phyloP scores from a whole-genome alignment of 1,139 yeast genomes.

The Taiozyma sp. region DNA sequence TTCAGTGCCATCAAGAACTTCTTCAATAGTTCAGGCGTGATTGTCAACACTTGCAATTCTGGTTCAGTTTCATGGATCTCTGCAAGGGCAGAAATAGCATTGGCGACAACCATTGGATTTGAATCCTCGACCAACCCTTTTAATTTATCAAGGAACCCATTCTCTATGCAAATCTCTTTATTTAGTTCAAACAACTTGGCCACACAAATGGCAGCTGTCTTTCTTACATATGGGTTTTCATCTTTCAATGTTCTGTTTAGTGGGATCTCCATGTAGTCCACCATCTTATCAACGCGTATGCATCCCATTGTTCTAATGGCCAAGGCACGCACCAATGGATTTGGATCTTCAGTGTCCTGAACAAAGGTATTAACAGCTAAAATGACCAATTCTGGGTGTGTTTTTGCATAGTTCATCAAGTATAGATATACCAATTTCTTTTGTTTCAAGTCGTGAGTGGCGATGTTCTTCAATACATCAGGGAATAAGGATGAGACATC shows the following conservation, averaged over 20 bases:
- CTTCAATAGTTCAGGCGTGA: conserved; percentile 41
- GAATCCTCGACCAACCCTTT: conserved; percentile 74
- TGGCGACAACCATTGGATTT: conserved; percentile 96
- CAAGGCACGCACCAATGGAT: conserved; percentile 91
- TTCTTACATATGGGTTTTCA: conserved; percentile 95
- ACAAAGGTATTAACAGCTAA: conserved; percentile 97
- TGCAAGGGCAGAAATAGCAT: conserved; percentile 80
- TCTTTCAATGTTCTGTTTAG: conserved; percentile 79
- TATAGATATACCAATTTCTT: conserved; percentile 93
- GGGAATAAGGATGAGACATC: conserved; percentile 95
- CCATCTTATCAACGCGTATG: conserved; percentile 91
- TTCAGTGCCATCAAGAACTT: conserved; percentile 78
- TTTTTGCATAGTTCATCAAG: conserved; percentile 94
- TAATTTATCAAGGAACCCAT: conserved; percentile 75
- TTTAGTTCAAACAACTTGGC: conserved; percentile 91
- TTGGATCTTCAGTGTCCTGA: conserved; percentile 93
- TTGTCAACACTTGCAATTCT: conserved; percentile 36
- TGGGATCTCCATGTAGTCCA: conserved; percentile 91
- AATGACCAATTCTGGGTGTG: conserved; percentile 93
- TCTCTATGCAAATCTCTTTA: conserved; percentile 75
- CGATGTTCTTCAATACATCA: conserved; percentile 92
- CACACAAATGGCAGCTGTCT: conserved; percentile 96
- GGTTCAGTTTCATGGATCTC: conserved; percentile 78
- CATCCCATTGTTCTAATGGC: conserved; percentile 99
- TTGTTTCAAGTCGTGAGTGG: conserved; percentile 95